phyloP scores from a whole-genome alignment of 257 asterid genomes.

The Solanum boliviense region DNA sequence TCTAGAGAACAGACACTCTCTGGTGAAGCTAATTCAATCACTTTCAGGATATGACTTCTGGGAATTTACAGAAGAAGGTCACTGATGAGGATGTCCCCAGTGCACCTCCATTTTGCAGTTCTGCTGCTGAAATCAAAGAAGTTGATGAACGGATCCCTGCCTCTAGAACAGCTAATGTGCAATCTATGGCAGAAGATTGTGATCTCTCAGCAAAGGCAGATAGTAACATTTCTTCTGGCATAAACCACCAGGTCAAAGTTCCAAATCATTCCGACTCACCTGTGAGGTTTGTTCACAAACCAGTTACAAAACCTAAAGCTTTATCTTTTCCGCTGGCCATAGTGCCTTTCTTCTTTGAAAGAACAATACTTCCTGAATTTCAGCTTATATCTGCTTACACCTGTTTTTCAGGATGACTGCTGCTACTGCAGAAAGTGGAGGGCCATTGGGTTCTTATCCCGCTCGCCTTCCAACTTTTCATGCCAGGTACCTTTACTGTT shows the following conservation, averaged over 20 bases:
- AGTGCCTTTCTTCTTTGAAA: neutral
- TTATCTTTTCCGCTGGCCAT: neutral
- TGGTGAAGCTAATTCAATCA: neutral
- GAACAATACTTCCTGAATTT: neutral
- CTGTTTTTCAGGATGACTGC: constrained; percentile 16
- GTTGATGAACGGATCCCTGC: constrained; percentile 14
- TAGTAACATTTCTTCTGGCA: constrained; percentile 1
- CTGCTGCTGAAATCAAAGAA: constrained; percentile 24
- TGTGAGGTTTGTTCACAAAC: constrained; percentile 21
- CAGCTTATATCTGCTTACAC: neutral
- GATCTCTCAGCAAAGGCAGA: constrained; percentile 11
- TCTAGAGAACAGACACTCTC: neutral
- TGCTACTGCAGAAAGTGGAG: constrained; percentile 20
- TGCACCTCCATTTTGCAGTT: constrained; percentile 40
- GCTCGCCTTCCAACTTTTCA: constrained; percentile 40
- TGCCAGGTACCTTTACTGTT: constrained; percentile 22
- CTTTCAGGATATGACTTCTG: constrained; percentile 20
- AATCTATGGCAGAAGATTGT: constrained; percentile 3
- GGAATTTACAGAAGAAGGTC: constrained; percentile 8
- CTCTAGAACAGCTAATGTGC: neutral
- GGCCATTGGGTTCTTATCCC: constrained; percentile 19
- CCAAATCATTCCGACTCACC: constrained; percentile 8
- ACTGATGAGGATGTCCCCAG: constrained; percentile 38
- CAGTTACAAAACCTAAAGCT: neutral
- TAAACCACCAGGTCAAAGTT: constrained; percentile 8